Base-by-base conservation (phyloP, 2,329 filamentous ascomycete species). In the Ophiostoma ulmi region DNA sequence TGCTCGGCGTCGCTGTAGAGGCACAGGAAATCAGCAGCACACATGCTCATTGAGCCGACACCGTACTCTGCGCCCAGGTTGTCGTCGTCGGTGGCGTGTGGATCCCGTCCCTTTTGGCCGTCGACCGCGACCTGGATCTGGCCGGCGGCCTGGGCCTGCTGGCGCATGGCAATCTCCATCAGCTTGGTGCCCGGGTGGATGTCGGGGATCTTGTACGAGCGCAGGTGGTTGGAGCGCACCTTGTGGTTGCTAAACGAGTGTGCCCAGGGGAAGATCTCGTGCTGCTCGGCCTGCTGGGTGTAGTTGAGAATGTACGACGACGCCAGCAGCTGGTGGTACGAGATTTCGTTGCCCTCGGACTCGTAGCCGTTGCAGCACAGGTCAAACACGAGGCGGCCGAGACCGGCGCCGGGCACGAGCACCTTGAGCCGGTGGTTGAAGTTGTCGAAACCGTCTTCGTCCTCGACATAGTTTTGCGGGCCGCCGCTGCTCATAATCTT, bases 321-420 rank as follows among this genome's bases (percentile, higher is more conserved):
- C 1, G 93, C 93, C 71, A 98, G 84, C n/a, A 99, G 86, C 78
- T 97, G 93, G 79, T 99, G 95, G 77, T 97, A 98, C 2, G 94
- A 97, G 73, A 98, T 97, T 80, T 99, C 92, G 77, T 97, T 98
- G 38, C 94, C 94, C 79, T 97, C 93, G 0, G 88, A 87, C 13
- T 86, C 81, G 78, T 89, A 96, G 13, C 95, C 94, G 0, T 82
- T 83, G 38, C 82, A 82, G 77, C 90, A 93, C 17, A 98, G 83
- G 64, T 99, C 95, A 76, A 96, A 97, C 0, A 98, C 92, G 1
- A 98, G 83, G 17, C 95, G 87, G 2, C 93, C 95, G 1, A 99
- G 83, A 0, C 95, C 95, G 4, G 94, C 94, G 0, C 95, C 95
- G 0, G 95, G 95, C 0, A 98, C 90, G 0, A 99, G 85, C 0